Evolutionary conservation across 2,329 filamentous ascomycete species (phyloP).

Genomic region (Aspergillus chevalieri): DNA sequence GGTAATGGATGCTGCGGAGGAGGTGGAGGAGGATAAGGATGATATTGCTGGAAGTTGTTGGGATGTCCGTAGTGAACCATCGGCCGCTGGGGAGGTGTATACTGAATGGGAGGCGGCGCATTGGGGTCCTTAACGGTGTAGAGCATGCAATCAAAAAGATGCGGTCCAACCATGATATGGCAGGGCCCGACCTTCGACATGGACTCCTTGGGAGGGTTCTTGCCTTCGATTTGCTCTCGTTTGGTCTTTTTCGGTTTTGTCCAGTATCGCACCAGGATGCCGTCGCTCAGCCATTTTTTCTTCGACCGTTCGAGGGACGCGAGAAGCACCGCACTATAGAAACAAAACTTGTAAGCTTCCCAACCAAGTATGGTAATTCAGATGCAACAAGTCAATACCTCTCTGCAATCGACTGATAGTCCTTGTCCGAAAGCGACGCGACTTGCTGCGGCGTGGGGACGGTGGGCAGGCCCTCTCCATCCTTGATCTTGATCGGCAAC

Average conservation of each 20-base stretch:
- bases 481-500: constrained; percentile 49
- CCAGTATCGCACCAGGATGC: constrained; percentile 53
- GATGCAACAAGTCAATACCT: constrained; percentile 33
- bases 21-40: constrained; percentile 29
- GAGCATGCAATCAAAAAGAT: constrained; percentile 55
- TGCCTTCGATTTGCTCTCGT: constrained; percentile 40
- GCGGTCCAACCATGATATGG: constrained; percentile 57
- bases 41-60: constrained; percentile 37
- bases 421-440: constrained; percentile 40
- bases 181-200: constrained; percentile 53
- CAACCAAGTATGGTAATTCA: background rate
- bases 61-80: constrained; percentile 39
- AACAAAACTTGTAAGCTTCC: background rate
- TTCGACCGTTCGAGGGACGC: constrained; percentile 55
- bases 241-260: constrained; percentile 53
- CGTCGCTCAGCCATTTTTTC: constrained; percentile 50
- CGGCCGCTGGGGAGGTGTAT: constrained; percentile 33
- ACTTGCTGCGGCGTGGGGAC: constrained; percentile 45
- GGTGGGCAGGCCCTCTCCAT: constrained; percentile 50
- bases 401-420: constrained; percentile 56
- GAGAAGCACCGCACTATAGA: constrained; percentile 49
- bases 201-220: constrained; percentile 46
- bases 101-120: constrained; percentile 32
- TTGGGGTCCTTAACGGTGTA: constrained; percentile 50
- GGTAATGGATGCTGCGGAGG: constrained; percentile 3